A percentile compares a stretch with the other conserved stretches of the same genome.
phyloP scores from a whole-genome alignment of 495 filamentous ascomycete genomes.

The Thermochaetoides thermophila region DNA sequence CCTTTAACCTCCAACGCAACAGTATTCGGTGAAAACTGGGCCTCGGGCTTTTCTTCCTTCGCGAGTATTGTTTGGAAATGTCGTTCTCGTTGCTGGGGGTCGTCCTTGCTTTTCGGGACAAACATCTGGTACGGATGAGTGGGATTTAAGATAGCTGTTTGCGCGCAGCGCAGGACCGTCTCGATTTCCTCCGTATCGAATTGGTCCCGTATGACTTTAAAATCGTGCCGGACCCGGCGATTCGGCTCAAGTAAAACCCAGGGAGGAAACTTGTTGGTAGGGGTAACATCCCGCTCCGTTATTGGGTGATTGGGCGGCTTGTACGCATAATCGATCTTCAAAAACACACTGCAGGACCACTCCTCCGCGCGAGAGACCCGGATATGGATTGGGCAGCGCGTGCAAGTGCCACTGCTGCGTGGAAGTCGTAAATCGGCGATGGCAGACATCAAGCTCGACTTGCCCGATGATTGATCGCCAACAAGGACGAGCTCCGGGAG shows the following conservation, averaged over 20 bases:
- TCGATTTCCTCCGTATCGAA: constrained; percentile 36
- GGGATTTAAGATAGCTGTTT: constrained; percentile 58
- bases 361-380: constrained; percentile 42
- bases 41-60: constrained; percentile 25
- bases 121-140: constrained; percentile 27
- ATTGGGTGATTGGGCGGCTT: constrained; percentile 16
- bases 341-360: constrained; percentile 49
- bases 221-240: constrained; percentile 19
- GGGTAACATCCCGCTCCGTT: constrained; percentile 25
- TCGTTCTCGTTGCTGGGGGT: too few relatives aligned
- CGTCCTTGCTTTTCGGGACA: constrained; percentile 26
- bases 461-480: constrained; percentile 70
- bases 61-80: constrained; percentile 18
- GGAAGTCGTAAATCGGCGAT: constrained; percentile 68
- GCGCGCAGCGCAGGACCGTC: constrained; percentile 48
- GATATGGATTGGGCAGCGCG: constrained; percentile 63
- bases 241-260: constrained; percentile 19
- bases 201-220: constrained; percentile 29
- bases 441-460: constrained; percentile 66
- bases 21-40: constrained; percentile 65
- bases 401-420: constrained; percentile 53
- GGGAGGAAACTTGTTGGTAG: constrained; percentile 27
- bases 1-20: constrained; percentile 59
- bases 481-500: constrained; percentile 66
- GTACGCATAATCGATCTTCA: constrained; percentile 44